phyloP scores from a whole-genome alignment of 805 yeast species.

The Blastobotrys terrestris region DNA sequence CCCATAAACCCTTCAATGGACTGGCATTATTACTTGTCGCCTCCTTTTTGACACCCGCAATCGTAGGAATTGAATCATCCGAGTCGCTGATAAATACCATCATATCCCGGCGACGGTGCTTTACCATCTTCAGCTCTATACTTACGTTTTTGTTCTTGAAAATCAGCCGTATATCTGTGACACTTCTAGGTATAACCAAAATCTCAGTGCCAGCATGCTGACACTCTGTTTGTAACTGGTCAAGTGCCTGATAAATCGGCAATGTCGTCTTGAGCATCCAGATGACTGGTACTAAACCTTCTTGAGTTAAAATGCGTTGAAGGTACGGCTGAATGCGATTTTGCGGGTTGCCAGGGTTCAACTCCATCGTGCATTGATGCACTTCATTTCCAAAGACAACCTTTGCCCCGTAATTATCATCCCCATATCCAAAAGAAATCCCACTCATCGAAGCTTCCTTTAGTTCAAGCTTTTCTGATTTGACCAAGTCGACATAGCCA shows the following conservation, averaged over 20 bases:
- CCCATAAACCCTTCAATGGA: conserved; percentile 12
- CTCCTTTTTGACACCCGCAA: conserved; percentile 1
- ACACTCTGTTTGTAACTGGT: background rate
- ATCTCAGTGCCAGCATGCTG: background rate
- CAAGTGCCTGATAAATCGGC: conserved; percentile 22
- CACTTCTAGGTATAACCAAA: conserved; percentile 24
- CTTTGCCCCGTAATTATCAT: conserved; percentile 5
- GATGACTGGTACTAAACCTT: conserved; percentile 25
- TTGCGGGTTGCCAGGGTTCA: conserved; percentile 25
- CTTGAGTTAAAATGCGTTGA: conserved; percentile 22
- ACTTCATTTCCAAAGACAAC: background rate
- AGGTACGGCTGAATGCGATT: conserved; percentile 21
- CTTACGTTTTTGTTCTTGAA: conserved; percentile 1
- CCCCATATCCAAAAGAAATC: conserved; percentile 27
- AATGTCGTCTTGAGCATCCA: conserved; percentile 25
- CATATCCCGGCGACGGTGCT: conserved; percentile 17
- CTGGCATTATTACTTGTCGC: conserved; percentile 8
- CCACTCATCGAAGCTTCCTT: conserved; percentile 25
- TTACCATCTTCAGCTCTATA: conserved; percentile 11
- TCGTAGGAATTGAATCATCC: background rate
- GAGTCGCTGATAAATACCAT: conserved; percentile 15
- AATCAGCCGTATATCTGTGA: conserved; percentile 12
- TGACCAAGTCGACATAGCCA: conserved; percentile 25
- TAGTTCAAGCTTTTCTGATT: conserved; percentile 23
- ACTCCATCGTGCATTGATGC: conserved; percentile 12